Conservation (phyloP, 2,329 filamentous ascomycete genomes). For the Fusarium verticillioides region DNA sequence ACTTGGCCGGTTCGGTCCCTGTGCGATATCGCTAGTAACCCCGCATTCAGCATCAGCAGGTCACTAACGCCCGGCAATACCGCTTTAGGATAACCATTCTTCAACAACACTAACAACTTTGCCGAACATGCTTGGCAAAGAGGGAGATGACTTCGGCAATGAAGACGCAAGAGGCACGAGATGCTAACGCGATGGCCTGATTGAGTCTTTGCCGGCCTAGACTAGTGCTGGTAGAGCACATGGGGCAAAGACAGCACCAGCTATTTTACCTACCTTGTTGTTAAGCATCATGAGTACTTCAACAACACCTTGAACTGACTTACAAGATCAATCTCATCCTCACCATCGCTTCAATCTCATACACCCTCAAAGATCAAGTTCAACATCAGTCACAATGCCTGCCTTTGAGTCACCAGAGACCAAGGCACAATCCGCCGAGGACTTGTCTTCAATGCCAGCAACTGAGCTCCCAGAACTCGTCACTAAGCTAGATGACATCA, state of each 20-base stretch:
- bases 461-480: conserved; percentile 36
- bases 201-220: not conserved
- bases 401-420: conserved; percentile 28
- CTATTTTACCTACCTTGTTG: not conserved
- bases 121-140: not conserved
- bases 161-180: not conserved
- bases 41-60: not conserved
- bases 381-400: conserved; percentile 11
- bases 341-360: not conserved
- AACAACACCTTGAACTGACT: not conserved
- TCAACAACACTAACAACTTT: not conserved
- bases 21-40: not conserved
- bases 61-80: not conserved
- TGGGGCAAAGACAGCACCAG: not conserved
- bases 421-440: conserved; percentile 1
- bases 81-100: not conserved
- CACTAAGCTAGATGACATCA: not conserved
- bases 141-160: not conserved
- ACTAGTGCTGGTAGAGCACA: not conserved
- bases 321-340: not conserved
- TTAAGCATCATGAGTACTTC: not conserved
- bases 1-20: not conserved
- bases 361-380: not conserved
- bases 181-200: not conserved
- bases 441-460: conserved; percentile 12